These are phyloP conservation scores for Petasospora fabianii DNA, from an alignment of 1,139 yeast species.

Conservation along the genomic window DNA sequence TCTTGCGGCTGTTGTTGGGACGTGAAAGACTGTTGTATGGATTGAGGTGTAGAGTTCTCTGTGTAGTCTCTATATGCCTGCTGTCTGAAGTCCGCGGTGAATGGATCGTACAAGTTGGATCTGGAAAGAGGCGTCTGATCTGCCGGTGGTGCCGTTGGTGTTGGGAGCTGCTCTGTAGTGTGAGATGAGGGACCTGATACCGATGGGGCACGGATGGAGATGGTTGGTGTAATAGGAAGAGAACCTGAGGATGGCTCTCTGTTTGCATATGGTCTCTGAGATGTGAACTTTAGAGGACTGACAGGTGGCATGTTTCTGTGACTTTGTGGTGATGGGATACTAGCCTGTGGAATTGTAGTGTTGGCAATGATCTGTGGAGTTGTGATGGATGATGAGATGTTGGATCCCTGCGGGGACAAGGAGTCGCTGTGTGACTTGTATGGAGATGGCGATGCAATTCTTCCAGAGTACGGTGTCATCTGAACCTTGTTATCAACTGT, in stretches of 20 bases:
- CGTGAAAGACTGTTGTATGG: background rate
- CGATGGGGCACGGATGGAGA: slow-evolving; percentile 5
- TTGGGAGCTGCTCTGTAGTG: background rate
- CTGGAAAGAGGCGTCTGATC: slow-evolving; percentile 8
- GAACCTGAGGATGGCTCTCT: slow-evolving; percentile 1
- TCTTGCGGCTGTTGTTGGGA: slow-evolving; percentile 1
- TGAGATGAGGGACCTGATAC: no score
- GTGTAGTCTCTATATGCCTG: slow-evolving; percentile 10
- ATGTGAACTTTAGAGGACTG: slow-evolving; percentile 8
- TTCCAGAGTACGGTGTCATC: slow-evolving; percentile 18
- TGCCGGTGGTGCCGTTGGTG: background rate
- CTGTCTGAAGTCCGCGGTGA: slow-evolving; percentile 7
- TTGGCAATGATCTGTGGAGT: slow-evolving; percentile 1
- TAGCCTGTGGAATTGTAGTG: background rate
- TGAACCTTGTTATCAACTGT: slow-evolving; percentile 7
- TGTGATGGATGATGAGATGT: background rate
- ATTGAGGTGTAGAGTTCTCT: slow-evolving; percentile 1
- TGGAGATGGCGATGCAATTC: slow-evolving; percentile 14
- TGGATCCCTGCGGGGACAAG: slow-evolving; percentile 9
- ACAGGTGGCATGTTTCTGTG: slow-evolving; percentile 5
- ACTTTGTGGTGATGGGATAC: slow-evolving; percentile 3
- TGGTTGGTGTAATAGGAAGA: slow-evolving; percentile 1
- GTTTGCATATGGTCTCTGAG: background rate
- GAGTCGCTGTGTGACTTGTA: slow-evolving; percentile 1
- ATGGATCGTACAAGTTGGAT: slow-evolving; percentile 16